These are phyloP conservation scores for Puccinia novopanici DNA, from an alignment of 1,284 basidiomycete genomes.

Conservation along the genomic window DNA sequence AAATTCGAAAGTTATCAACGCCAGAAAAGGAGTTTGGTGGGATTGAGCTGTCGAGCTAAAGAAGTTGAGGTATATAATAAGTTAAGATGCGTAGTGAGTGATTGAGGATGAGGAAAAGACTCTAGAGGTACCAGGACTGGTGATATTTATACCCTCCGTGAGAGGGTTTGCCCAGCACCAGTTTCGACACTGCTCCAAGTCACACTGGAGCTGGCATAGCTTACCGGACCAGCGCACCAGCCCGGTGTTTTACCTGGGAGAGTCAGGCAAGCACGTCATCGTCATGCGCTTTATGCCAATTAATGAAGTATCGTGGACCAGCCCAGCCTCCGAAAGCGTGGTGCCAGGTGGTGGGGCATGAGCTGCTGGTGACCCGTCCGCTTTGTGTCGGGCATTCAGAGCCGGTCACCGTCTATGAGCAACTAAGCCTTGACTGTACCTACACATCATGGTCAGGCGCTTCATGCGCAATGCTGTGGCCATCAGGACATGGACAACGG, in stretches of 20 bases:
- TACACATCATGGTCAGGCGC: too few species aligned
- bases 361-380: too few species aligned
- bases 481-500: too few species aligned
- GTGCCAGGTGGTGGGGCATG: too few species aligned
- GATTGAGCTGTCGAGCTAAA: not conserved
- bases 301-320: too few species aligned
- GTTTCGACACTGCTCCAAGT: not conserved
- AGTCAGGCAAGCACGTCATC: too few species aligned
- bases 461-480: too few species aligned
- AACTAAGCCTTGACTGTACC: too few species aligned
- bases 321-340: too few species aligned
- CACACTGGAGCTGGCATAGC: not conserved
- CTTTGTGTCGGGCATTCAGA: too few species aligned
- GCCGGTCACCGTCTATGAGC: too few species aligned
- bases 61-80: not conserved
- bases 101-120: not conserved
- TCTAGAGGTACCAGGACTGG: not conserved
- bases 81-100: not conserved
- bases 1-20: not conserved
- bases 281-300: too few species aligned
- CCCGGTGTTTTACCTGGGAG: not conserved
- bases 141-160: not conserved
- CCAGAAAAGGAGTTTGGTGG: not conserved
- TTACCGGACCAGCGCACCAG: constrained; percentile 3
- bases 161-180: not conserved